Conservation (phyloP, 495 filamentous ascomycete species). For the Aspergillus saccharolyticus region DNA sequence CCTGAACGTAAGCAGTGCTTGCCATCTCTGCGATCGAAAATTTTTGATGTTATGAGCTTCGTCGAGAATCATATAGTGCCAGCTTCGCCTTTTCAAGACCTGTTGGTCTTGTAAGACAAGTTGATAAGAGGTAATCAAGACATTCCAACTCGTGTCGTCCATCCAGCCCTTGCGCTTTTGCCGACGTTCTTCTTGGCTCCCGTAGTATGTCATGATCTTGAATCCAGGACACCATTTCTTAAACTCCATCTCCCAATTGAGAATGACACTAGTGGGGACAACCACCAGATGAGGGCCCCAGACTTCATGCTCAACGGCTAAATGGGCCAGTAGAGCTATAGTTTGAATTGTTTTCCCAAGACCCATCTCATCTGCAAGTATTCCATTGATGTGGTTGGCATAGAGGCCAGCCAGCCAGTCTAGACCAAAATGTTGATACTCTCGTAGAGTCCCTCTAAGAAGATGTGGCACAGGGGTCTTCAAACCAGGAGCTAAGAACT, state of each 20-base stretch:
- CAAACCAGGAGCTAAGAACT: conserved; percentile 37
- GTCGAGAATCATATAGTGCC: conserved; percentile 98
- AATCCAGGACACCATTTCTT: conserved; percentile 99
- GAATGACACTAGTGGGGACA: conserved; percentile 96
- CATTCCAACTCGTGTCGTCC: conserved; percentile 88
- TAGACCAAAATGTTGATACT: conserved; percentile 93
- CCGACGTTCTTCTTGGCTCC: conserved; percentile 84
- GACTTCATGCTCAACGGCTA: conserved; percentile 83
- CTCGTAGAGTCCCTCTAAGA: conserved; percentile 85
- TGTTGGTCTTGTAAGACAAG: conserved; percentile 89
- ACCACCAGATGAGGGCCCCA: conserved; percentile 97
- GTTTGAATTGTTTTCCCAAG: conserved; percentile 99
- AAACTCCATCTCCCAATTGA: conserved; percentile 99
- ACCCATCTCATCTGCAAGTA: conserved; percentile 99
- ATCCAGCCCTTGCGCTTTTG: conserved; percentile 87
- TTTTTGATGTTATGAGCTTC: conserved; percentile 99
- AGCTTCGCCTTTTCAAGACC: conserved; percentile 86
- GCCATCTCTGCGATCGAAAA: conserved; percentile 95
- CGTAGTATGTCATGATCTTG: conserved; percentile 97
- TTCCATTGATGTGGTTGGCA: conserved; percentile 90
- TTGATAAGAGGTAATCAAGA: conserved; percentile 95
- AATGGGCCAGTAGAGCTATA: conserved; percentile 87
- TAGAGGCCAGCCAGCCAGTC: conserved; percentile 96
- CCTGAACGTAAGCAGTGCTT: conserved; percentile 85
- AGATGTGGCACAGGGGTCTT: conserved; percentile 81